A percentile compares a stretch with the other conserved stretches of the same genome.
These are phyloP conservation scores for Barnettozyma siamensis DNA, from an alignment of 805 yeast genomes.

Conservation along the genomic window DNA sequence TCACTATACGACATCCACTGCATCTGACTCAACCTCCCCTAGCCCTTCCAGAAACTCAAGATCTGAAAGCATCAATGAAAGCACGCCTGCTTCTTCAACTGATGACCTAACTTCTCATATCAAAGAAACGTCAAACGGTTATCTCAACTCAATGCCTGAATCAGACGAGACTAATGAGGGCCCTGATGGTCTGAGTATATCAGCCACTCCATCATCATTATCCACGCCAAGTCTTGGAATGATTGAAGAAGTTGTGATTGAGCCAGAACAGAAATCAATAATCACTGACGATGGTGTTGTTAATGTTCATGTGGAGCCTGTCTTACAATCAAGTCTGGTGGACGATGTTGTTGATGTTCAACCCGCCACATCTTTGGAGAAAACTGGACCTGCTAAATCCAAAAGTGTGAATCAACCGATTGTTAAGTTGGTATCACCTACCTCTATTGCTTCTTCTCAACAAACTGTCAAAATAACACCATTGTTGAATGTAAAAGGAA, in stretches of 20 bases:
- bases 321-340: neutral
- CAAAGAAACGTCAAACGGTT: neutral
- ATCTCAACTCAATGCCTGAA: neutral
- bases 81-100: conserved; percentile 26
- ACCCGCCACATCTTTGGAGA: no score
- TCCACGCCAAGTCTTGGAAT: conserved; percentile 10
- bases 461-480: neutral
- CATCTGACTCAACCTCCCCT: conserved; percentile 21
- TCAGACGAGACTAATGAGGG: neutral
- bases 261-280: neutral
- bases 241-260: conserved; percentile 16
- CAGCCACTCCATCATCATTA: neutral
- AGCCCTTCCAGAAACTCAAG: conserved; percentile 24
- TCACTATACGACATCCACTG: neutral
- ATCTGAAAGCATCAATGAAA: conserved; percentile 21
- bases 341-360: neutral
- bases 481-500: no score
- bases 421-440: neutral
- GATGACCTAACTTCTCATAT: conserved; percentile 19
- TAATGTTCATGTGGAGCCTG: neutral
- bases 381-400: neutral
- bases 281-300: neutral
- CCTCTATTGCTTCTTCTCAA: neutral
- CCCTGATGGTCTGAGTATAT: neutral
- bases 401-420: neutral